Evolutionary conservation across 2,329 filamentous ascomycete species (phyloP), one percentile per base, ranked within the genome.

Genomic region (Penicillium sp.): DNA sequence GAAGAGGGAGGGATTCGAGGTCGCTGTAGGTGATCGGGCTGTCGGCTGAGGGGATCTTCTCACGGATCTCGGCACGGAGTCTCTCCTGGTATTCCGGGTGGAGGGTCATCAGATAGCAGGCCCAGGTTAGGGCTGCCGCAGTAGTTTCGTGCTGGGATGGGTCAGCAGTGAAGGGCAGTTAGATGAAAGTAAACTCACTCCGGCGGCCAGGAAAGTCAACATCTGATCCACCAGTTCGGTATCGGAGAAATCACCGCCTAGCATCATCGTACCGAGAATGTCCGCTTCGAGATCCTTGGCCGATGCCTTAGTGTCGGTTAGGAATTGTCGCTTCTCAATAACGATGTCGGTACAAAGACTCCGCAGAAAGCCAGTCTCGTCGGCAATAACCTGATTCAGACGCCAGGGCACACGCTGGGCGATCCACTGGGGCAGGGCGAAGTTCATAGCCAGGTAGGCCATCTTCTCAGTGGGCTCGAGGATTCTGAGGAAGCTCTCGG

Each of bases 1-100:
- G 79, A 61, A 89, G 89, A 3, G 85, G 82, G 64, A 91, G 77
- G 42, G 74, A 75, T 69, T 93, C 87, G 51, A 93, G 62, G 37
- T 67, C 64, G 9, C 43, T 40, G 50, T 59, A 57, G 11, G 58
- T 60, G 46, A 68, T 58, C n/a, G 49, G 46, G 23, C 47, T 46
- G 7, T 58, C 51, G n/a, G 51, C 58, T 6, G 69, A 69, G 4
- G 76, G 70, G 6, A 79, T 71, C 1, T 69, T 61, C 1, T 65
- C 42, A 26, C 74, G 73, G 29, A 81, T 66, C 51, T 80, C 78
- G 2, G 70, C 63, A 2, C 78, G 74, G 1, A 81, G 69, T 3
- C 67, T 69, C 0, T 54, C 58, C 51, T 81, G 78, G 1, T 72
- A 59, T 1, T 73, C 66, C 0, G 75, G 76, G 52, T 81, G 56